These are phyloP conservation scores for Candida manassasensis DNA, from an alignment of 805 yeast genomes.

Conservation along the genomic window DNA sequence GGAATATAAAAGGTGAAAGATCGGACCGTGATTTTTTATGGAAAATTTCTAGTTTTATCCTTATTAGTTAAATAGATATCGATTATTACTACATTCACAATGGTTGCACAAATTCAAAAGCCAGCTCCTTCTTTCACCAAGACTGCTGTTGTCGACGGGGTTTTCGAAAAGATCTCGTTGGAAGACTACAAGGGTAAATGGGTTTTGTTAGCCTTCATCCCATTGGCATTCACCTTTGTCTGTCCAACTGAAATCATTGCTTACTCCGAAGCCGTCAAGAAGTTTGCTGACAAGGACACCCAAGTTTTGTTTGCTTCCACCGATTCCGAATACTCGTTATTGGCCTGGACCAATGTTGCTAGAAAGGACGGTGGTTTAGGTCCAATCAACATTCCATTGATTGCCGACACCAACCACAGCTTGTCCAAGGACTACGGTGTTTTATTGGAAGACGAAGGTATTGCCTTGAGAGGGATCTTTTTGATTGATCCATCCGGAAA, in stretches of 20 bases:
- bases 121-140: conserved; percentile 96
- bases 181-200: conserved; percentile 97
- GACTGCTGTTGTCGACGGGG: conserved; percentile 96
- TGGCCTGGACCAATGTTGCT: conserved; percentile 97
- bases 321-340: conserved; percentile 94
- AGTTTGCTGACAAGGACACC: conserved; percentile 81
- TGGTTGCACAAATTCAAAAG: conserved; percentile 89
- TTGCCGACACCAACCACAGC: conserved; percentile 96
- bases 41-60: background rate
- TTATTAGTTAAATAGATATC: background rate
- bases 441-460: conserved; percentile 90
- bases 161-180: conserved; percentile 89
- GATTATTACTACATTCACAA: conserved; percentile 24
- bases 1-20: background rate
- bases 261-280: conserved; percentile 90
- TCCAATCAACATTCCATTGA: conserved; percentile 85
- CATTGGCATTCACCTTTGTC: conserved; percentile 98
- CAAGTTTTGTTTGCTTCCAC: conserved; percentile 95
- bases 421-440: conserved; percentile 97
- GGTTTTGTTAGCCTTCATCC: conserved; percentile 95
- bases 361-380: conserved; percentile 99
- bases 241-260: conserved; percentile 99
- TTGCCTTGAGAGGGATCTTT: conserved; percentile 97
- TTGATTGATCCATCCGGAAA: conserved; percentile 93
- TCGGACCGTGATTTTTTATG: background rate